Evolutionary conservation across 306 rosid species (phyloP).

Genomic region (Echinosophora koreensis): DNA sequence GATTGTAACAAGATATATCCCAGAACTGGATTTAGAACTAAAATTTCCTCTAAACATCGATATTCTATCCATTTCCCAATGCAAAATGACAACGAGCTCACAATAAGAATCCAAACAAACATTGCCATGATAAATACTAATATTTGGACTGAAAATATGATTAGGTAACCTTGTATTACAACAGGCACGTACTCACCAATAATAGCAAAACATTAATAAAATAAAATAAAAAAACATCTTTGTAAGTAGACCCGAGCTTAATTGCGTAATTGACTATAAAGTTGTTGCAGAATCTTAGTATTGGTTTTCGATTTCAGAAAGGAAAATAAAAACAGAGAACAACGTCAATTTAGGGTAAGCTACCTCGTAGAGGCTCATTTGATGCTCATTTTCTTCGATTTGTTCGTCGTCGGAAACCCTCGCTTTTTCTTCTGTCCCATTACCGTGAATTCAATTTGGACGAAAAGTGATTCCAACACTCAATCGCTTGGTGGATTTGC

Average conservation of each 20-base stretch:
- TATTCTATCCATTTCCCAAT: background rate
- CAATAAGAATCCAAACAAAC: background rate
- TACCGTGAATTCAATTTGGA: background rate
- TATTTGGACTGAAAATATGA: background rate
- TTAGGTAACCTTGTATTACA: background rate
- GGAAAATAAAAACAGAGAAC: too few species aligned
- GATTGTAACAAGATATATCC: background rate
- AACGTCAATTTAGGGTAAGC: background rate
- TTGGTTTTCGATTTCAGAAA: background rate
- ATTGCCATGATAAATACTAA: background rate
- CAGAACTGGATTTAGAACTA: background rate
- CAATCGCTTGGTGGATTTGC: slow-evolving; percentile 16
- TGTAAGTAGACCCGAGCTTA: too few species aligned
- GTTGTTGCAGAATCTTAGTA: background rate
- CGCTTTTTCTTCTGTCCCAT: slow-evolving; percentile 66
- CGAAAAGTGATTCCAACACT: slow-evolving; percentile 21
- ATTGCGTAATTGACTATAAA: too few species aligned
- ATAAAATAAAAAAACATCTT: too few species aligned
- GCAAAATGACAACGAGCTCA: background rate
- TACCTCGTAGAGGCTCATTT: slow-evolving; percentile 73
- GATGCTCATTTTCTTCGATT: slow-evolving; percentile 29
- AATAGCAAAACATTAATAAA: background rate
- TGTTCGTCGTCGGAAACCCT: slow-evolving; percentile 67
- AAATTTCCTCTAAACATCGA: background rate
- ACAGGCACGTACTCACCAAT: background rate